Conservation (phyloP, 352 stramenopile genomes). For the Globisporangium recalcitrans region DNA sequence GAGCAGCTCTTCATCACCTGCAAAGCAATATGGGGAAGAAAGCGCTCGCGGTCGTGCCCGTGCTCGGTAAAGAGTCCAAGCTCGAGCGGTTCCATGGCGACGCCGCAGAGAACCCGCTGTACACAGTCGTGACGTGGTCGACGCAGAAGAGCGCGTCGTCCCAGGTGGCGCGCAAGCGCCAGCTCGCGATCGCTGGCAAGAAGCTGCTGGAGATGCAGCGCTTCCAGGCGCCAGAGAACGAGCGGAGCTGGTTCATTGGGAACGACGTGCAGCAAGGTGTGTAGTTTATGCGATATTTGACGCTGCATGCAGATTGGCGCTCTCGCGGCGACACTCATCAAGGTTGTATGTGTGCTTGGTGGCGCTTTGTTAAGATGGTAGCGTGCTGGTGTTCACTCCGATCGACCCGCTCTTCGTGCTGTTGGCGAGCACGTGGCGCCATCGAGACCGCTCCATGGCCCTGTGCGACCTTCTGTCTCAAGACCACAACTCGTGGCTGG, state of each 20-base stretch:
- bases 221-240: conserved; percentile 34
- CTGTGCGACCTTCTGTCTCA: conserved; percentile 52
- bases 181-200: conserved; percentile 44
- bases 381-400: conserved; percentile 53
- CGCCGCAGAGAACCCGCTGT: conserved; percentile 43
- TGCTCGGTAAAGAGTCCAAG: conserved; percentile 26
- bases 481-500: conserved; percentile 52
- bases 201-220: conserved; percentile 64
- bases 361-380: conserved; percentile 33
- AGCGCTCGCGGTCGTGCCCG: conserved; percentile 44
- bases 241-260: conserved; percentile 74
- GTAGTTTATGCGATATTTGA: no score
- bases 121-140: conserved; percentile 50
- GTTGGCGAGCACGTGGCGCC: conserved; percentile 41
- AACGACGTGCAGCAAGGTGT: conserved; percentile 60
- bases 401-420: conserved; percentile 75
- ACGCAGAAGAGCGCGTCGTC: conserved; percentile 3
- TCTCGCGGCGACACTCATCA: neutral
- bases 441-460: conserved; percentile 42
- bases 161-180: conserved; percentile 30
- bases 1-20: neutral
- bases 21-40: conserved; percentile 35
- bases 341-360: neutral
- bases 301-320: no score
- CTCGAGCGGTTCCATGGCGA: conserved; percentile 69